Conservation (phyloP, 129 eudicot species). For the Chrysanthemum lavandulifolium region DNA sequence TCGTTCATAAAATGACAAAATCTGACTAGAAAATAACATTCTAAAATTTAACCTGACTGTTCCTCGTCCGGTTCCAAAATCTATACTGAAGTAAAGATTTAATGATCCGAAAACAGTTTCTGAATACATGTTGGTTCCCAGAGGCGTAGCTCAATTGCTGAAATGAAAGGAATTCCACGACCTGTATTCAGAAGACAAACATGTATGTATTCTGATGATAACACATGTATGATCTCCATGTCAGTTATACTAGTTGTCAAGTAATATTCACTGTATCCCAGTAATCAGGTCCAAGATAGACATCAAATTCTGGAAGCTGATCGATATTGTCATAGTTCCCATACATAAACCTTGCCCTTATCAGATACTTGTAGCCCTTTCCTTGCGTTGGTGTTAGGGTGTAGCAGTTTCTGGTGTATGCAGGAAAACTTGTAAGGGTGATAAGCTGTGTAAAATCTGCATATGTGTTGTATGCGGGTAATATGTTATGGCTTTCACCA, state of each 20-base stretch:
- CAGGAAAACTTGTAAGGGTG: conserved; percentile 56
- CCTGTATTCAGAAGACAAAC: conserved; percentile 48
- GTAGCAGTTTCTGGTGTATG: conserved; percentile 52
- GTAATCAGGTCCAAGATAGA: conserved; percentile 41
- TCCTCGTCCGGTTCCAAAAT: not conserved
- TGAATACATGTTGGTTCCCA: conserved; percentile 19
- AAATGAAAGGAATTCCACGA: conserved; percentile 44
- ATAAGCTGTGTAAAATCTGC: conserved; percentile 15
- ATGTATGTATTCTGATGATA: conserved; percentile 32
- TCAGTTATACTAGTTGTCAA: not conserved
- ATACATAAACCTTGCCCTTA: conserved; percentile 48
- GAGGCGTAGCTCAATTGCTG: conserved; percentile 43
- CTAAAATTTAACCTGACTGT: conserved; percentile 22
- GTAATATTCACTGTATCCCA: conserved; percentile 36
- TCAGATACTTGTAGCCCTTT: conserved; percentile 37
- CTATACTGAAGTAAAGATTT: not conserved
- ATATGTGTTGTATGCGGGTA: conserved; percentile 17
- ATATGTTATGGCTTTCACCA: conserved; percentile 34
- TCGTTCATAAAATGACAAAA: too few species aligned
- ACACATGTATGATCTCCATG: conserved; percentile 43
- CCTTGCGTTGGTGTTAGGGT: conserved; percentile 42
- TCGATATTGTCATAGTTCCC: conserved; percentile 55
- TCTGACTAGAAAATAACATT: not conserved
- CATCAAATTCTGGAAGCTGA: conserved; percentile 41
- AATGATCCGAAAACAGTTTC: conserved; percentile 25